phyloP scores from a whole-genome alignment of 805 yeast species.

The Candida broadrunensis region DNA sequence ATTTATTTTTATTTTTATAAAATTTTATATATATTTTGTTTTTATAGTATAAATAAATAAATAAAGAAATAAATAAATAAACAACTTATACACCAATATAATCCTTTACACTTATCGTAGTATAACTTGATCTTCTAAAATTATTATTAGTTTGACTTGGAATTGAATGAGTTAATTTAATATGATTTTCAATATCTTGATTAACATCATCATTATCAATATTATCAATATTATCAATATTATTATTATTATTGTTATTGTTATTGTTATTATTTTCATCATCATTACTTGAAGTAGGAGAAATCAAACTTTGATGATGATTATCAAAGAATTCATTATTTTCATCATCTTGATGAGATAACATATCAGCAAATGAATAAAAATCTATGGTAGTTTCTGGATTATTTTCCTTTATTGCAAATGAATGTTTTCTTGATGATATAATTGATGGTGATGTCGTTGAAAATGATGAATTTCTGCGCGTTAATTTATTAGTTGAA shows the following conservation, averaged over 20 bases:
- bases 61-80: too few species aligned
- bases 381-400: conserved; percentile 19
- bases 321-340: neutral
- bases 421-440: too few species aligned
- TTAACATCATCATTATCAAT: neutral
- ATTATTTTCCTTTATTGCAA: neutral
- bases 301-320: neutral
- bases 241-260: too few species aligned
- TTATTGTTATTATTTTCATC: too few species aligned
- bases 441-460: neutral
- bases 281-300: too few species aligned
- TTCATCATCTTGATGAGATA: conserved; percentile 16
- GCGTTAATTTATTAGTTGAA: neutral
- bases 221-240: neutral
- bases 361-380: conserved; percentile 30
- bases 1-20: too few species aligned
- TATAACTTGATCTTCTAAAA: conserved; percentile 12
- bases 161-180: too few species aligned
- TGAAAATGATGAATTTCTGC: neutral
- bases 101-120: conserved; percentile 18
- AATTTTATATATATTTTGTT: too few species aligned
- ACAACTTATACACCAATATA: conserved; percentile 15
- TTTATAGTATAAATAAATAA: too few species aligned
- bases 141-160: too few species aligned
- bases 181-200: neutral